Evolutionary conservation across 2,329 filamentous ascomycete species (phyloP).

Genomic region (Exophiala oligosperma): DNA sequence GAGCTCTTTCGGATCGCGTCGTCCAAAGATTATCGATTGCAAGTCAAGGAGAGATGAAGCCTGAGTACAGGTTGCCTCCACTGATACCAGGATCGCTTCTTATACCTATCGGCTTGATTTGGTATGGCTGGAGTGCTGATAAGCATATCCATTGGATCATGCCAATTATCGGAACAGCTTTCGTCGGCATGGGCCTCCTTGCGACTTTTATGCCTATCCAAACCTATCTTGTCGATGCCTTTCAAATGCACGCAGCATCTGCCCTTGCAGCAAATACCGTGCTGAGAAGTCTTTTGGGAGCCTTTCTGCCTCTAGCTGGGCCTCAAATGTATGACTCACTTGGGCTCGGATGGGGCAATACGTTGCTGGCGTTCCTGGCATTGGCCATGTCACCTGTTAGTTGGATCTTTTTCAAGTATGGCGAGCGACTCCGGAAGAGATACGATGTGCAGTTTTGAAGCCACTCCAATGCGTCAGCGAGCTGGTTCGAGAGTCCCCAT

Average conservation of each 20-base stretch:
- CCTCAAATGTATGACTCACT: slow-evolving; percentile 60
- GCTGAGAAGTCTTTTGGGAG: slow-evolving; percentile 53
- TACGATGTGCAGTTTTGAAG: too few relatives aligned
- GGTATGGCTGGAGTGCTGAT: slow-evolving; percentile 52
- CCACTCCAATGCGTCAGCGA: too few relatives aligned
- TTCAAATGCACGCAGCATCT: slow-evolving; percentile 58
- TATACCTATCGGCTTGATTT: slow-evolving; percentile 58
- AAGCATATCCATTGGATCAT: slow-evolving; percentile 49
- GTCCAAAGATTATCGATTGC: slow-evolving; percentile 24
- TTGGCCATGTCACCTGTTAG: too few relatives aligned
- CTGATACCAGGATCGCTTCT: slow-evolving; percentile 52
- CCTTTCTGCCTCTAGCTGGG: slow-evolving; percentile 59
- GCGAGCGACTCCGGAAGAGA: too few relatives aligned
- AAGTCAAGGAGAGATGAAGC: slow-evolving; percentile 44
- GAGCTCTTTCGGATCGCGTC: slow-evolving; percentile 25
- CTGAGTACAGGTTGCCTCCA: slow-evolving; percentile 52
- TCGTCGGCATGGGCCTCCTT: slow-evolving; percentile 35
- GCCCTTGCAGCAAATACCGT: slow-evolving; percentile 67
- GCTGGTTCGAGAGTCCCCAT: too few relatives aligned
- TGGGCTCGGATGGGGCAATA: slow-evolving; percentile 44
- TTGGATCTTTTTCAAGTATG: too few relatives aligned
- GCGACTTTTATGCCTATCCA: slow-evolving; percentile 51
- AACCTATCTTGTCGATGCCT: slow-evolving; percentile 67
- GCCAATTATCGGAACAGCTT: slow-evolving; percentile 41
- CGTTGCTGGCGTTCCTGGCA: too few relatives aligned